Evolutionary conservation across 805 yeast species (phyloP).

Genomic region (Yarrowia deformans): DNA sequence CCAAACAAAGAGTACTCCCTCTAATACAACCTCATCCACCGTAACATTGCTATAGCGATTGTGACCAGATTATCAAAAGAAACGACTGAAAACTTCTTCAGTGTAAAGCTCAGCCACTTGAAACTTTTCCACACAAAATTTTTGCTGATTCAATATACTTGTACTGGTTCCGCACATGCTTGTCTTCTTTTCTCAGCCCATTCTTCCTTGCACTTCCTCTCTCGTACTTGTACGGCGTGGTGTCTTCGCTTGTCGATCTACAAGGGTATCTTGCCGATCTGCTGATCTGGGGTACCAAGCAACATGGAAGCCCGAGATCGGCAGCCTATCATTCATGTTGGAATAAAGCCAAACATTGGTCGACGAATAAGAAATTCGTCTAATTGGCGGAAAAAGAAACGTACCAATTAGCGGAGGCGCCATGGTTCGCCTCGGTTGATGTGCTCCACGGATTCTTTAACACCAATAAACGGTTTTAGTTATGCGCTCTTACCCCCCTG

Average conservation of each 20-base stretch:
- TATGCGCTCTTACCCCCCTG: background rate
- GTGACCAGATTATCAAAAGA: background rate
- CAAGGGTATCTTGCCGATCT: constrained; percentile 23
- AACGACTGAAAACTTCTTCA: constrained; percentile 5
- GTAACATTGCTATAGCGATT: background rate
- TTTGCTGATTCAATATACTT: background rate
- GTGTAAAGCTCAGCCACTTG: background rate
- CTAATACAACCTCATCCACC: too few species aligned
- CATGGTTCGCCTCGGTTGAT: background rate
- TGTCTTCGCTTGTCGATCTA: constrained; percentile 6
- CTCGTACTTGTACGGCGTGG: too few species aligned
- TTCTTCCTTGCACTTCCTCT: background rate
- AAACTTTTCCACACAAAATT: background rate
- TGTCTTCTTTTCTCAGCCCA: background rate
- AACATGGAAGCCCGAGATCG: constrained; percentile 8
- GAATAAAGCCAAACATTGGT: background rate
- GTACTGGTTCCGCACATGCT: background rate
- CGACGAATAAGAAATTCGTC: too few species aligned
- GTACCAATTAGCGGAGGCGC: background rate
- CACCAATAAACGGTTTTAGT: background rate
- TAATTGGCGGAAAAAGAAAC: background rate
- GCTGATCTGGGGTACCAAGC: constrained; percentile 12
- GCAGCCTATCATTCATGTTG: background rate
- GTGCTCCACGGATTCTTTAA: background rate
- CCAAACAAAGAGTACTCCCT: too few species aligned